Conservation (phyloP, 352 stramenopile species). For the Albugo laibachii region DNA sequence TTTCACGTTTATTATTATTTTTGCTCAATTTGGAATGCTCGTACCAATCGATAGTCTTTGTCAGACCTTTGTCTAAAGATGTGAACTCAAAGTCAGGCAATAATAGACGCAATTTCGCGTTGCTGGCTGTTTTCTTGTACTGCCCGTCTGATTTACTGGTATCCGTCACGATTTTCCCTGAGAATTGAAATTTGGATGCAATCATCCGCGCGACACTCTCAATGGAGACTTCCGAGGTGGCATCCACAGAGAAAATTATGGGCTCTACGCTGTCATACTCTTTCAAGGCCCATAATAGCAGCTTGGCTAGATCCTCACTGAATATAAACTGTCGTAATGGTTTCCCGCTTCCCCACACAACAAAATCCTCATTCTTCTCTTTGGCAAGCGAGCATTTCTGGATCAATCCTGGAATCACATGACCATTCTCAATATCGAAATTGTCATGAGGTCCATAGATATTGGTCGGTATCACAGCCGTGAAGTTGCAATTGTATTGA, state of each 20-base stretch:
- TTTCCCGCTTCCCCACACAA: conserved; percentile 88
- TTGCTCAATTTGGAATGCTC: conserved; percentile 1
- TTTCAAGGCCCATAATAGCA: conserved; percentile 79
- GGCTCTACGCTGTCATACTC: conserved; percentile 78
- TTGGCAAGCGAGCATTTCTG: conserved; percentile 98
- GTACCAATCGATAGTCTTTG: conserved; percentile 32
- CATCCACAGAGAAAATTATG: conserved; percentile 91
- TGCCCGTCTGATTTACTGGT: conserved; percentile 93
- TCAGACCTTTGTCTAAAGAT: conserved; percentile 72
- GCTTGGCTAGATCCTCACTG: conserved; percentile 85
- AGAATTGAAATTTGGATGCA: conserved; percentile 59
- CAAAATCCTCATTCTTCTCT: conserved; percentile 67
- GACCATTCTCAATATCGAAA: conserved; percentile 91
- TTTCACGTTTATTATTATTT: no score
- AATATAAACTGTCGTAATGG: conserved; percentile 97
- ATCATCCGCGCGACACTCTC: conserved; percentile 79
- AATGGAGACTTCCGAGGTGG: conserved; percentile 90
- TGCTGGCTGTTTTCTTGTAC: conserved; percentile 98
- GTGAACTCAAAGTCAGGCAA: conserved; percentile 83
- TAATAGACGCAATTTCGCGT: conserved; percentile 84
- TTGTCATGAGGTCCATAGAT: conserved; percentile 98
- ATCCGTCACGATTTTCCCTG: conserved; percentile 80
- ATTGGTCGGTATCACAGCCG: conserved; percentile 98
- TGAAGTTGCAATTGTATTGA: conserved; percentile 95
- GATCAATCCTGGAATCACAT: conserved; percentile 96